Conservation (phyloP, 306 rosid genomes). For the Vicia villosa region DNA sequence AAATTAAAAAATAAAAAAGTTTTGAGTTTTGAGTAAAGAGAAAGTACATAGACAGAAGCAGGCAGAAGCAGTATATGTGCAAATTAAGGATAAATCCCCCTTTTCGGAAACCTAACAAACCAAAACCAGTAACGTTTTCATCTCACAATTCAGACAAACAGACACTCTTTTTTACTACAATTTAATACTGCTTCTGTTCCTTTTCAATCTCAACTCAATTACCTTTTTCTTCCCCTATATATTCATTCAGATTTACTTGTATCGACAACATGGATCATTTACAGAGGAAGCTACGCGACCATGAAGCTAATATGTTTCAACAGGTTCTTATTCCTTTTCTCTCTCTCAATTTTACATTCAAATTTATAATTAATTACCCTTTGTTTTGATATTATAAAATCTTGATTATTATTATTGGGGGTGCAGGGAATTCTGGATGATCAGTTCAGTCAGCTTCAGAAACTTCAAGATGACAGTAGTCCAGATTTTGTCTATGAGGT, state of each 20-base stretch:
- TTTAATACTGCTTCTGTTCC: neutral
- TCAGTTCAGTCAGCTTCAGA: slow-evolving; percentile 71
- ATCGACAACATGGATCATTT: slow-evolving; percentile 57
- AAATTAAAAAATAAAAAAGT: no score
- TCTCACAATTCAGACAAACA: no score
- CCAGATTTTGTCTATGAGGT: slow-evolving; percentile 83
- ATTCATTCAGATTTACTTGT: neutral
- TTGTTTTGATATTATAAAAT: neutral
- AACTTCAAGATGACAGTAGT: slow-evolving; percentile 71
- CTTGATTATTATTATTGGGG: neutral
- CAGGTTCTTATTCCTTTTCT: slow-evolving; percentile 46
- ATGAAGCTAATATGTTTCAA: slow-evolving; percentile 44
- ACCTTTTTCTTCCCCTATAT: neutral
- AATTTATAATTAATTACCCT: neutral
- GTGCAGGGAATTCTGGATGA: slow-evolving; percentile 70
- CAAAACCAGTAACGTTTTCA: no score
- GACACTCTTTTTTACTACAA: no score
- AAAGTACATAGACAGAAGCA: no score
- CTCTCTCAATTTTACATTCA: neutral
- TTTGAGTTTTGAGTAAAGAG: no score
- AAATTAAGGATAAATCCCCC: no score
- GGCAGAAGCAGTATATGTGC: no score
- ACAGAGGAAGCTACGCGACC: slow-evolving; percentile 52
- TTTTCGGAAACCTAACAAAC: no score
- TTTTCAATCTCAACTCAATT: neutral